Base-by-base conservation (phyloP, 164 flowering plant species). In the Stephania cephalantha region DNA sequence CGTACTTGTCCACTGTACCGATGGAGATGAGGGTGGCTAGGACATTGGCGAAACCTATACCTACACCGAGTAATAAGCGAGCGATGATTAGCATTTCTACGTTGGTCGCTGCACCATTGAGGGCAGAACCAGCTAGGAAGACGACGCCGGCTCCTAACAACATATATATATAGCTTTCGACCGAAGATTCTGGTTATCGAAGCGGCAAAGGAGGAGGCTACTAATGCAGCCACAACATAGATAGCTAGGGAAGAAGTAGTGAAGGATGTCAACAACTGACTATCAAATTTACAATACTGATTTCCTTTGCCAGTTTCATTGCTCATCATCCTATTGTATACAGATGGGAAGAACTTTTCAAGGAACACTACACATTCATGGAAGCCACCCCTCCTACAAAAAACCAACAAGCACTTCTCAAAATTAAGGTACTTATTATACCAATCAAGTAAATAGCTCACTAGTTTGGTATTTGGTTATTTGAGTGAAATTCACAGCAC, bases 281-380 rank as follows among this genome's bases (percentile, higher is more conserved):
- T 78, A 53, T 81, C 79, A 25, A 81, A 81, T 61, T 71, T 78
- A 46, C 83, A 78, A 64, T 81, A 81, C 69, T 81, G 77, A 58
- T 79, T 78, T 11, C 31, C 42, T 3, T 11, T 7, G 1, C 42
- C n/a, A 25, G n/a, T 68, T 0, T 25, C 48, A 4, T 66, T 55
- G 9, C 58, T 29, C 74, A 25, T 25, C 25, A 55, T 66, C 46
- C 68, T 78, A 2, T 45, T 8, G 46, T 69, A 66, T 1, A 75
- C 79, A 0, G 79, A 76, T 3, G 78, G 83, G 72, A 78, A 81
- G 61, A 81, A 81, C 9, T 75, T 52, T 61, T 73, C 20, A 20
- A 81, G 46, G 55, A 52, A 78, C n/a, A n/a, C n/a, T n/a, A 81
- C 1, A 31, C 70, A 45, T 76, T 79, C 83, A 81, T 81, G 6